Base-by-base conservation (phyloP, 805 yeast species). In the Hanseniaspora vineae region DNA sequence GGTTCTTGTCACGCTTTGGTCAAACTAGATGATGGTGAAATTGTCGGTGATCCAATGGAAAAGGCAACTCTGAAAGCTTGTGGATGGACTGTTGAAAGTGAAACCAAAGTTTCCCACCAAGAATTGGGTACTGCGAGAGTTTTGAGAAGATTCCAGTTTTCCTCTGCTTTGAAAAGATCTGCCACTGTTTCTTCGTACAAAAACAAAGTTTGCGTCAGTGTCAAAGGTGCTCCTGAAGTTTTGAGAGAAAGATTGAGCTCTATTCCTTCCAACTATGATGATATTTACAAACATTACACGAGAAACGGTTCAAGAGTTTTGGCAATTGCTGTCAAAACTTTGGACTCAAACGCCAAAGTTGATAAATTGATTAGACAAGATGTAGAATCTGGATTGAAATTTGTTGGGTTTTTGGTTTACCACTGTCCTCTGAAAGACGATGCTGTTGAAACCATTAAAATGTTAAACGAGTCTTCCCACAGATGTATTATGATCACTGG, bases 11-110 rank as follows among this genome's bases (percentile, higher is more conserved):
- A 92, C 65, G 97, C 98, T 31, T 74, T 92, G 54, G 98, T 92
- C 29, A 79, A 81, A 58, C 73, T 92, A 51, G 97, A 92, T 58
- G 96, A 89, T 62, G 98, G 97, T 57, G 97, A 92, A 52, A 78
- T 89, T 55, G 98, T 92, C 51, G 98, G 98, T 67, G 98, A 92
- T 61, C 97, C 98, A 53, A 90, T 92, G 97, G 98, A 92, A 68
- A 87, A 88, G 67, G 96, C 94, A 29, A 92, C 98, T 46, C 71
- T 92, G 56, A 81, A 80, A 55, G 90, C 95, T 40, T 77, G 92
- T 49, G 78, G 80, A 31, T 92, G 97, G 96, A 72, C 70, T 39
- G 82, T 92, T 53, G 85, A 83, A 47, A 75, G 72, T 48, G 84
- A 87, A 54, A 95, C 88, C 60, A 65, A 74, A 46, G 83, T 84